A percentile compares a stretch with the other conserved stretches of the same genome.
These are phyloP conservation scores for Diplodia corticola DNA, from an alignment of 2,329 filamentous ascomycete species.

Conservation along the genomic window DNA sequence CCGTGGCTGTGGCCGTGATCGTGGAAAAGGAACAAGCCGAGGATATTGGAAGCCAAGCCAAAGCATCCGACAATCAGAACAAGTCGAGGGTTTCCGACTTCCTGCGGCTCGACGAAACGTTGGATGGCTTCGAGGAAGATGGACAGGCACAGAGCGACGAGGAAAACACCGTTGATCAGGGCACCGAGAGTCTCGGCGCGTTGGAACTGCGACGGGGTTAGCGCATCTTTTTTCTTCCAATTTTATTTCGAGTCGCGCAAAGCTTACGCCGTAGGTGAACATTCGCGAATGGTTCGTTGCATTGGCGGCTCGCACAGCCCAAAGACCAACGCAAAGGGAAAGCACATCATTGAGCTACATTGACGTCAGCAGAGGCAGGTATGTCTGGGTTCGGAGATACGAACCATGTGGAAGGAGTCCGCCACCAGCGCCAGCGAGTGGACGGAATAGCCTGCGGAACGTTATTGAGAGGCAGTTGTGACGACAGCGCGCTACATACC, in stretches of 20 bases:
- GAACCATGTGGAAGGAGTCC: constrained; percentile 96
- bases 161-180: constrained; percentile 94
- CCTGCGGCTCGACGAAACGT: constrained; percentile 86
- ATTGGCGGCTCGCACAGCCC: constrained; percentile 89
- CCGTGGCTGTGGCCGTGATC: constrained; percentile 87
- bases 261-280: constrained; percentile 87
- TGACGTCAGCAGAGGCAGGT: constrained; percentile 25
- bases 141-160: constrained; percentile 92
- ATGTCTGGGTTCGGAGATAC: constrained; percentile 30
- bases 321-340: constrained; percentile 86
- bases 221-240: background rate
- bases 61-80: constrained; percentile 87
- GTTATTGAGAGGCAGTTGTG: constrained; percentile 21
- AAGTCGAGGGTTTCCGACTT: constrained; percentile 79
- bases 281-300: constrained; percentile 78
- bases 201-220: constrained; percentile 68
- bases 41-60: constrained; percentile 82
- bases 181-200: constrained; percentile 95
- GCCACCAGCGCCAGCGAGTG: constrained; percentile 91
- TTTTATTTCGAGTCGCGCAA: background rate
- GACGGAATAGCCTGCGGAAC: constrained; percentile 67
- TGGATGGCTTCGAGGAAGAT: constrained; percentile 95
- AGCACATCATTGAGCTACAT: constrained; percentile 90
- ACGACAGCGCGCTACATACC: constrained; percentile 47
- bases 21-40: constrained; percentile 87